Conservation (phyloP, 2,329 filamentous ascomycete genomes). For the Pleomassaria siparia region DNA sequence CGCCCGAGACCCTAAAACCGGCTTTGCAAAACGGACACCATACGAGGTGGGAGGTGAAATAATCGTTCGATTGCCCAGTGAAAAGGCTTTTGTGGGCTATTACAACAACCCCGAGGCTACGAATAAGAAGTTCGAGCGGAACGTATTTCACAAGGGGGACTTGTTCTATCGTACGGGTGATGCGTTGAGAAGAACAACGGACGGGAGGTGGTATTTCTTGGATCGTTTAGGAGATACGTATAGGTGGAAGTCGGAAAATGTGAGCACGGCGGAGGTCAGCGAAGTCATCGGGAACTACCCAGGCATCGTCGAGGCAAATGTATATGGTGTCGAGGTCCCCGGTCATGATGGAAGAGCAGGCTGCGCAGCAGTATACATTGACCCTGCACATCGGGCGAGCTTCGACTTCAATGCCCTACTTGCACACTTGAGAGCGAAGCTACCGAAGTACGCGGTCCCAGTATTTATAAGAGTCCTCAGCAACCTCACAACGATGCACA, state of each 20-base stretch:
- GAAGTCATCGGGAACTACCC: slow-evolving; percentile 49
- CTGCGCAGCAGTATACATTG: slow-evolving; percentile 61
- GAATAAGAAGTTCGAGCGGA: slow-evolving; percentile 53
- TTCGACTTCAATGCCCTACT: slow-evolving; percentile 61
- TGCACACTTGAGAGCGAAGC: slow-evolving; percentile 57
- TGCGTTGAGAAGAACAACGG: slow-evolving; percentile 46
- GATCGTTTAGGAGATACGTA: slow-evolving; percentile 53
- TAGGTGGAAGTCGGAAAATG: slow-evolving; percentile 55
- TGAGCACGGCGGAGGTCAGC: slow-evolving; percentile 51
- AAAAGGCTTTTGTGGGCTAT: slow-evolving; percentile 68
- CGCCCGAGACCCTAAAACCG: slow-evolving; percentile 65
- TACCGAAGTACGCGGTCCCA: slow-evolving; percentile 75
- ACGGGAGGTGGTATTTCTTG: slow-evolving; percentile 53
- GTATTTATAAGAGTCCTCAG: slow-evolving; percentile 68
- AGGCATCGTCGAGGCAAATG: slow-evolving; percentile 50
- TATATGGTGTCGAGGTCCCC: slow-evolving; percentile 53
- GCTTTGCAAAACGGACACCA: slow-evolving; percentile 63
- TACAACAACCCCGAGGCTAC: slow-evolving; percentile 69
- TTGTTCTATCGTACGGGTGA: slow-evolving; percentile 53
- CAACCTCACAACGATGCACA: slow-evolving; percentile 64
- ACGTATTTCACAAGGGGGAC: slow-evolving; percentile 52
- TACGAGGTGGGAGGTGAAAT: slow-evolving; percentile 77
- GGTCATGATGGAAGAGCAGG: slow-evolving; percentile 55
- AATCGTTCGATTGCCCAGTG: slow-evolving; percentile 62
- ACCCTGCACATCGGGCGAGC: slow-evolving; percentile 46